Evolutionary conservation across 2,329 filamentous ascomycete genomes (phyloP).

Genomic region (Colletotrichum australisinense): DNA sequence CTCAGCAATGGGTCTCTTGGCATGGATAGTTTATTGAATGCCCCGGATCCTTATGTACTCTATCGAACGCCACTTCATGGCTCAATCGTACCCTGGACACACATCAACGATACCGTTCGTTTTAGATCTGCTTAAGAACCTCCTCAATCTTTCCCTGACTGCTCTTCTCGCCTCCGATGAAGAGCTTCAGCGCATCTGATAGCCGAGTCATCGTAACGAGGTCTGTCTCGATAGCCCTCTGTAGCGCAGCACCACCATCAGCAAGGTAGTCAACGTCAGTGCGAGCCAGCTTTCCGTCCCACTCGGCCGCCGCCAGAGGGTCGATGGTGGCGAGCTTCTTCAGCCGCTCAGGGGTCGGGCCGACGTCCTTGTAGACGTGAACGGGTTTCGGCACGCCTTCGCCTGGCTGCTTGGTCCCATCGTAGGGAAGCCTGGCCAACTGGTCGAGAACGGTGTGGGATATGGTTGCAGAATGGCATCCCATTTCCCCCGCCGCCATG

Average conservation of each 20-base stretch:
- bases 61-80: neutral
- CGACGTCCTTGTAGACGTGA: constrained; percentile 51
- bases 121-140: constrained; percentile 39
- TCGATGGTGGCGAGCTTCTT: constrained; percentile 50
- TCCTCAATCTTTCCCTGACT: constrained; percentile 52
- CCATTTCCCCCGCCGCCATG: constrained; percentile 58
- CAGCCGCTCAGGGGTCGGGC: constrained; percentile 47
- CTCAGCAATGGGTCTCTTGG: constrained; percentile 26
- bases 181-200: constrained; percentile 52
- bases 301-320: constrained; percentile 49
- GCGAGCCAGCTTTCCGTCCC: constrained; percentile 52
- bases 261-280: constrained; percentile 59
- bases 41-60: neutral
- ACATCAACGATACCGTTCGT: neutral
- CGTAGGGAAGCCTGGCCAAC: constrained; percentile 51
- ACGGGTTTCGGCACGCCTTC: constrained; percentile 51
- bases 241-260: constrained; percentile 54
- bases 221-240: constrained; percentile 54
- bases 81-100: neutral
- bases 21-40: constrained; percentile 8
- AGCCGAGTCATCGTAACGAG: constrained; percentile 50
- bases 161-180: constrained; percentile 50
- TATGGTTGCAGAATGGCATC: constrained; percentile 59
- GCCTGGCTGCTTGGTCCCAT: constrained; percentile 50
- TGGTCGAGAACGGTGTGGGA: constrained; percentile 51